Evolutionary conservation across 345 rosid genomes (phyloP).

Genomic region (Heritiera fomes): DNA sequence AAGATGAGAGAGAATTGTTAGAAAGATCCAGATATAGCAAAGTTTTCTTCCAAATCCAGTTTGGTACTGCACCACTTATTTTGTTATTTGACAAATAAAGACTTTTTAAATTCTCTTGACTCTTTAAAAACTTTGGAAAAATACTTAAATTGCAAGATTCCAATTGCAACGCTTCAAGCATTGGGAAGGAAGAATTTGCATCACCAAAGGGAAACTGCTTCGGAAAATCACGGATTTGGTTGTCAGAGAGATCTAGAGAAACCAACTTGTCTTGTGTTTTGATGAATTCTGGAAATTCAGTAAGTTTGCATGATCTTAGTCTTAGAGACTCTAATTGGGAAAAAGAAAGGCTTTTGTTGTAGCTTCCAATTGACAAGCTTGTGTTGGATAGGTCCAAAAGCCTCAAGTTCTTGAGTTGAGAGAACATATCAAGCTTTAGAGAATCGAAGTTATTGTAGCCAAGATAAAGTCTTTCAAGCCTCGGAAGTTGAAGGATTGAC

Average conservation of each 20-base stretch:
- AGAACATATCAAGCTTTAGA: neutral
- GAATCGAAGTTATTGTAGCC: neutral
- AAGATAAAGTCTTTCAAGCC: neutral
- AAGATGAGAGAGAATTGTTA: too few relatives aligned
- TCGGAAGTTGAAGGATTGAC: neutral
- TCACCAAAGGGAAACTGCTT: neutral
- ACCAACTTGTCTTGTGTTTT: neutral
- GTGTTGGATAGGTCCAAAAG: too few relatives aligned
- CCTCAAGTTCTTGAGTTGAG: neutral
- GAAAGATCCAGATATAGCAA: accelerated
- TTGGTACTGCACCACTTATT: neutral
- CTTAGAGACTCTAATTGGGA: accelerated
- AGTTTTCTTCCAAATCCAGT: neutral
- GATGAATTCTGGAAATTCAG: neutral
- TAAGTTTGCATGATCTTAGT: neutral
- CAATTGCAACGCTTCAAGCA: accelerated
- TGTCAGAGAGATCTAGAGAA: neutral
- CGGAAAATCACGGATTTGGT: neutral
- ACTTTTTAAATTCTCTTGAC: neutral
- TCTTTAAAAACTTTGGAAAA: neutral
- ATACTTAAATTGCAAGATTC: neutral
- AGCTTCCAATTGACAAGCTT: too few relatives aligned
- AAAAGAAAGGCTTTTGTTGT: too few relatives aligned
- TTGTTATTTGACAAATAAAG: neutral
- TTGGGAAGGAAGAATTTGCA: neutral